Conservation (phyloP, 768 basidiomycete species). For the Daedaleopsis nitida region DNA sequence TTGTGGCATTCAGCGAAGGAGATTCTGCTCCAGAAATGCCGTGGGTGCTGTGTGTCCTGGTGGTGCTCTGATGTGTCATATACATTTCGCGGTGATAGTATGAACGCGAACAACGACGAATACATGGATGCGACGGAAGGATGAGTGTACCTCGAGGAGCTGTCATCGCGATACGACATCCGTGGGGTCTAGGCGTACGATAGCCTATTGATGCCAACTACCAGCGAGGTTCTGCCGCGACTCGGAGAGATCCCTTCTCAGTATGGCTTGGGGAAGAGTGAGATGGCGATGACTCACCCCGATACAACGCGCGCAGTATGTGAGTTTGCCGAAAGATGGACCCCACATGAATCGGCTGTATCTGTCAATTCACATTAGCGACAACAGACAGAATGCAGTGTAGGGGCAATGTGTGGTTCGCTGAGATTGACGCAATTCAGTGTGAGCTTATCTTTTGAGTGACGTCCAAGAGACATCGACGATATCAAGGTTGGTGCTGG, state of each 20-base stretch:
- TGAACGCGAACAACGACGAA: neutral
- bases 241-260: neutral
- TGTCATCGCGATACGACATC: neutral
- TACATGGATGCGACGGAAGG: neutral
- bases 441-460: conserved; percentile 11
- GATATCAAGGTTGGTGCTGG: conserved; percentile 1
- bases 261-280: conserved; percentile 1
- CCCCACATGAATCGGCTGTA: too few relatives aligned
- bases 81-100: neutral
- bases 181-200: neutral
- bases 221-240: conserved; percentile 17
- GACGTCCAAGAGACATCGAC: neutral
- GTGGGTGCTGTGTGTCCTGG: conserved; percentile 19
- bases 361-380: neutral
- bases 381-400: conserved; percentile 13
- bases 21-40: conserved; percentile 10
- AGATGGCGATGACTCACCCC: conserved; percentile 5
- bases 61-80: conserved; percentile 8
- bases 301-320: neutral
- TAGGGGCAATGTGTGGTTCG: neutral
- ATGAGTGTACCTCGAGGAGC: neutral
- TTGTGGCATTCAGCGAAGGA: conserved; percentile 13
- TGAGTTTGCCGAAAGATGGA: neutral
- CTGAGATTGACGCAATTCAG: conserved; percentile 19
- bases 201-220: neutral